Conservation (phyloP, 371 early-diverging fungal species). For the Rhizopus microsporus region DNA sequence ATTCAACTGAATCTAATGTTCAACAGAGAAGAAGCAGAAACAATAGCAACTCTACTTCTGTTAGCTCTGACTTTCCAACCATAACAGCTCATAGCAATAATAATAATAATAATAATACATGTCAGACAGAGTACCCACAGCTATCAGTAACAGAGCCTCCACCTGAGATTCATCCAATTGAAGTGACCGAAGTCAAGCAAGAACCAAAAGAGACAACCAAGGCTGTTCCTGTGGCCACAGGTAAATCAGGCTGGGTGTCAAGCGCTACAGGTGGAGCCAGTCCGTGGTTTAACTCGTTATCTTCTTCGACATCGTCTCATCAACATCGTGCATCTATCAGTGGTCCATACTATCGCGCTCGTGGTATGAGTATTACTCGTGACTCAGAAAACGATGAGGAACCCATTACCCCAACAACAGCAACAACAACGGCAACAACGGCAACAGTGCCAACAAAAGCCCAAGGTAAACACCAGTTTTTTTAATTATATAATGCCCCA, state of each 20-base stretch:
- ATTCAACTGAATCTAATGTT: conserved; percentile 24
- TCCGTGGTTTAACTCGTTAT: conserved; percentile 43
- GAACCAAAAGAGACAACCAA: conserved; percentile 1
- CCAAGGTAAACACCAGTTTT: conserved; percentile 16
- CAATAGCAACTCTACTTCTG: conserved; percentile 10
- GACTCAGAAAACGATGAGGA: conserved; percentile 45
- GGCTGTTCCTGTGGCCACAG: conserved; percentile 30
- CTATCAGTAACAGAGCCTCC: background rate
- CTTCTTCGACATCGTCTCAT: conserved; percentile 40
- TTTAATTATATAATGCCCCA: background rate
- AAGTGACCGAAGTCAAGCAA: too few relatives aligned
- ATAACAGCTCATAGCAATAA: background rate
- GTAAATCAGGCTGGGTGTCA: conserved; percentile 47
- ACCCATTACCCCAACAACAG: background rate
- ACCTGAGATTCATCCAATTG: too few relatives aligned
- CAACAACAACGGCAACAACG: conserved; percentile 2
- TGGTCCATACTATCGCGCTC: conserved; percentile 54
- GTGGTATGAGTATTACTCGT: conserved; percentile 48
- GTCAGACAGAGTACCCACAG: background rate
- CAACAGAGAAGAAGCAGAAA: conserved; percentile 10
- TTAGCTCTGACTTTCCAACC: conserved; percentile 1
- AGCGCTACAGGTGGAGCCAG: conserved; percentile 47
- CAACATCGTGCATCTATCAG: conserved; percentile 50
- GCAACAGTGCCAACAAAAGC: conserved; percentile 14
- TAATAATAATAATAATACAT: background rate